These are phyloP conservation scores for Hypsizygus ulmarius DNA, from an alignment of 1,284 basidiomycete genomes.

Conservation along the genomic window DNA sequence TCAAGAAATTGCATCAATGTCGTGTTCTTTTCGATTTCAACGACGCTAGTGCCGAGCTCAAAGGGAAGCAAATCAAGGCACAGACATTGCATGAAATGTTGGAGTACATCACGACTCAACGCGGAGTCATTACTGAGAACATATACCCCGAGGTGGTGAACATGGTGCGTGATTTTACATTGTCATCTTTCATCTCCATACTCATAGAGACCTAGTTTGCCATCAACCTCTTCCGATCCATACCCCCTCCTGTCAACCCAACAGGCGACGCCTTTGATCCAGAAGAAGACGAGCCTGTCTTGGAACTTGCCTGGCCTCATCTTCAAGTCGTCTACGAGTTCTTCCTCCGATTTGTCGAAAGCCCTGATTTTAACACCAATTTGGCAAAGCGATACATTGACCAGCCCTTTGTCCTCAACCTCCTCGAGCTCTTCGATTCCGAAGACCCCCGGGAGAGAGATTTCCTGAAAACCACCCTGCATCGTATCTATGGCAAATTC, in stretches of 20 bases:
- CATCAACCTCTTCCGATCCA: conserved; percentile 97
- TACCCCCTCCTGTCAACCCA: conserved; percentile 98
- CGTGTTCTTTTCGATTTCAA: conserved; percentile 99
- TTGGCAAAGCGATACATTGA: conserved; percentile 98
- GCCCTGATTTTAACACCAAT: conserved; percentile 98
- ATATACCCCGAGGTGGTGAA: conserved; percentile 99
- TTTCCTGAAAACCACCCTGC: conserved; percentile 98
- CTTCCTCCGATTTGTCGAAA: conserved; percentile 98
- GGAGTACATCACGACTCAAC: conserved; percentile 97
- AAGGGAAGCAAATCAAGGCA: conserved; percentile 98
- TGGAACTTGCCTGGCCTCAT: conserved; percentile 99
- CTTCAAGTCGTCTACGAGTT: conserved; percentile 99
- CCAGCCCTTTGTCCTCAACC: conserved; percentile 92
- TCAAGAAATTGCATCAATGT: conserved; percentile 95
- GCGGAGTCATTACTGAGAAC: conserved; percentile 94
- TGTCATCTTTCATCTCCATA: conserved; percentile 4
- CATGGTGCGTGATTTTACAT: conserved; percentile 62
- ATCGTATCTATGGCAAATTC: conserved; percentile 99
- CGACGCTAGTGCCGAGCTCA: conserved; percentile 93
- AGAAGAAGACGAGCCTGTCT: conserved; percentile 98
- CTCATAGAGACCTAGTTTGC: conserved; percentile 67
- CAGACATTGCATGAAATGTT: conserved; percentile 98
- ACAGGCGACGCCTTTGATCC: conserved; percentile 98
- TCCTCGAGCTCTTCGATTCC: conserved; percentile 98
- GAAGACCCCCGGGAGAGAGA: conserved; percentile 99